Conservation (phyloP, 768 basidiomycete genomes). For the Rhodosporidiobolus odoratus region DNA sequence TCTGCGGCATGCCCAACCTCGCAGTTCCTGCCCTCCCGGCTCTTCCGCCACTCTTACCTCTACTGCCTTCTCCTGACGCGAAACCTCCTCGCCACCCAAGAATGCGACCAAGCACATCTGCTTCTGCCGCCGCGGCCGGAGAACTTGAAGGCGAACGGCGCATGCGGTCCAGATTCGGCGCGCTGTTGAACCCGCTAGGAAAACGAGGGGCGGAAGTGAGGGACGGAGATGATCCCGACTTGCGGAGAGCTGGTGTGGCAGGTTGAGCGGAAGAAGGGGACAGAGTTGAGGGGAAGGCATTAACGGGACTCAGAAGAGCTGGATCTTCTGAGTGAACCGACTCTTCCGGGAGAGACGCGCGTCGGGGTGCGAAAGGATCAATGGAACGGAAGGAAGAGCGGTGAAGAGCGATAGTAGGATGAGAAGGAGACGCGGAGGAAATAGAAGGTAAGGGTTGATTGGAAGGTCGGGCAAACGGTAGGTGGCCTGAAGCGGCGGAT, state of each 20-base stretch:
- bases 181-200: no score
- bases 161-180: no score
- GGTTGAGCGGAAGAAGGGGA: no score
- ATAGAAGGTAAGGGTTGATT: background rate
- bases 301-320: no score
- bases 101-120: constrained; percentile 37
- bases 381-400: constrained; percentile 16
- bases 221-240: no score
- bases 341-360: no score
- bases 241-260: no score
- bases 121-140: constrained; percentile 1
- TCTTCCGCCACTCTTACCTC: background rate
- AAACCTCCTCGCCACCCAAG: constrained; percentile 15
- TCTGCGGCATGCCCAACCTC: background rate
- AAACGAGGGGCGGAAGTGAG: no score
- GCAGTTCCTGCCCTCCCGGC: background rate
- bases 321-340: background rate
- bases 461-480: constrained; percentile 22
- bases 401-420: background rate
- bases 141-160: background rate
- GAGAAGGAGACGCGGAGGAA: background rate
- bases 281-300: no score
- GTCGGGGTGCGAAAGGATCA: constrained; percentile 16
- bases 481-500: background rate
- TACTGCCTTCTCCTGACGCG: background rate